Base-by-base conservation (phyloP, 495 filamentous ascomycete species). In the Podospora conica region DNA sequence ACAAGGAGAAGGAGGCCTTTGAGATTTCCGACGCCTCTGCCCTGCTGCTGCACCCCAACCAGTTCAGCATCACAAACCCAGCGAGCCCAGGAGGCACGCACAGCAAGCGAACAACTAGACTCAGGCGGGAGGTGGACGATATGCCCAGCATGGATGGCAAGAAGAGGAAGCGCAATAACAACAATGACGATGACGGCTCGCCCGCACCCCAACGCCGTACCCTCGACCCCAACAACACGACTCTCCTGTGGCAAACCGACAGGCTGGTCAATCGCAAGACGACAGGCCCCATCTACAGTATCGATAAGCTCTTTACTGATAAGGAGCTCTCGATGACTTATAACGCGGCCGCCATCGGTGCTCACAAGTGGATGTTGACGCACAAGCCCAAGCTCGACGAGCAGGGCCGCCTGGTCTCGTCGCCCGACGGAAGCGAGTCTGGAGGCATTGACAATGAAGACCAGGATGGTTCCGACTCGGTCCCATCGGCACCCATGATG, bases 231-330 rank as follows among this genome's bases (percentile, higher is more conserved):
- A 71, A 79, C 48, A 84, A 80, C 65, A 81, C 78, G 25, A 89
- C 84, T 25, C 83, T 83, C 11, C 83, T 84, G 59, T 88, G 84
- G 83, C 78, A 80, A 40, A 70, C 81, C 75, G 68, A 79, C 71
- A 68, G 72, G 66, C 48, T 82, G 80, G 68, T 78, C 72, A 31
- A 76, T 78, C 64, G 81, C 25, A 84, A 83, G 69, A 69, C 76
- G 33, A 75, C 75, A 0, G 80, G 79, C 7, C 83, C 85, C 40
- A 74, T 84, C 9, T 95, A 92, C 76, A 91, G 89, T 56, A 87
- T 98, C 65, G 89, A 96, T 60, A 90, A 92, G 65, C 86, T 98
- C 24, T 97, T 98, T 72, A 96, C 91, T 0, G 93, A 97, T 66
- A 96, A 94, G 78, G 94, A 98, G 76, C 86, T 97, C 12, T 83